Conservation (phyloP, 768 basidiomycete genomes). For the Pleurotus salmoneostramineus region DNA sequence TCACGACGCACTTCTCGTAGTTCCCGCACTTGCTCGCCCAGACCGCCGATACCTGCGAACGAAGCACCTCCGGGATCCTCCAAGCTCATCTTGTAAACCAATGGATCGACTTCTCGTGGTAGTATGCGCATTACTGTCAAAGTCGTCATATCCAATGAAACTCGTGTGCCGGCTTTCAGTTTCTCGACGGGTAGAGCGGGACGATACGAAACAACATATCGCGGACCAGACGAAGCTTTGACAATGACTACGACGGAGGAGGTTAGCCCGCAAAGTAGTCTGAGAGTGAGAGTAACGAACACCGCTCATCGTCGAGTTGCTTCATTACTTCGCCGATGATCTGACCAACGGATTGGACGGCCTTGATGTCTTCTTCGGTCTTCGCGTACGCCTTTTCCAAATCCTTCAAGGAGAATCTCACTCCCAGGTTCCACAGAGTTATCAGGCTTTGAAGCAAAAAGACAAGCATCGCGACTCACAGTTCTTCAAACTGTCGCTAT, state of each 20-base stretch:
- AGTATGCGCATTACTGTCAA: constrained; percentile 98
- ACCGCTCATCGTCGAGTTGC: constrained; percentile 95
- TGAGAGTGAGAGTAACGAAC: constrained; percentile 41
- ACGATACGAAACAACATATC: constrained; percentile 97
- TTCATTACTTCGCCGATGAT: constrained; percentile 99
- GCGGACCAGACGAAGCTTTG: constrained; percentile 96
- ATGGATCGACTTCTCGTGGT: constrained; percentile 94
- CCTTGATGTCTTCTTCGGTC: constrained; percentile 99
- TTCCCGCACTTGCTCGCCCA: constrained; percentile 95
- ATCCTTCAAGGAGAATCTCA: constrained; percentile 87
- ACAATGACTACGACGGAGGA: constrained; percentile 71
- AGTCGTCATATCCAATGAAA: constrained; percentile 99
- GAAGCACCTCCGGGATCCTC: constrained; percentile 95
- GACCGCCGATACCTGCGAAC: constrained; percentile 95
- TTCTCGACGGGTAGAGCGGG: constrained; percentile 88
- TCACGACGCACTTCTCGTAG: constrained; percentile 72
- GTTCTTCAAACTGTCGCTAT: constrained; percentile 86
- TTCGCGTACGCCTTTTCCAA: constrained; percentile 88
- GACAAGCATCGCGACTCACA: constrained; percentile 48
- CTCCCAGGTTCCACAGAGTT: constrained; percentile 33
- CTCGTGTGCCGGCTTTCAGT: constrained; percentile 91
- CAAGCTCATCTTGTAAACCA: constrained; percentile 99
- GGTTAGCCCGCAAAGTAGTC: neutral
- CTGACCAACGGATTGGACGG: constrained; percentile 97
- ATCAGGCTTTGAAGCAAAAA: neutral